A percentile compares a stretch with the other conserved stretches of the same genome.
Conservation (phyloP, 1,284 basidiomycete species). For the Ganoderma meredithae region DNA sequence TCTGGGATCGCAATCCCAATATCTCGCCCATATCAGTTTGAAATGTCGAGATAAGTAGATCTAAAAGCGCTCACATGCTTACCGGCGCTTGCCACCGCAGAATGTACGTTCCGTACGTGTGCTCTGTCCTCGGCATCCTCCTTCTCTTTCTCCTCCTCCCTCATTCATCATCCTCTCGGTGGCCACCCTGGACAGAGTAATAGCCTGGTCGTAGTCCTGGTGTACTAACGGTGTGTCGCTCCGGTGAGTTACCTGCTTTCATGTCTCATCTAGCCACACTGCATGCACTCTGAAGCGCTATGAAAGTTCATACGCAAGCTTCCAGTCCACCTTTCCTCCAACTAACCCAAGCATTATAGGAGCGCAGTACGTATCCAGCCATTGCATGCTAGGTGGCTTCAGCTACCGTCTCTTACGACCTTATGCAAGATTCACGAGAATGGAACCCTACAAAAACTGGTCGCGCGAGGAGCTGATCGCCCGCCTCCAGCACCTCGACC, state of each 20-base stretch:
- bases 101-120: too few species aligned
- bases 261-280: not conserved
- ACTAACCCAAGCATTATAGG: not conserved
- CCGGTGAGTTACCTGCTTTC: not conserved
- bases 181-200: too few species aligned
- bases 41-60: too few species aligned
- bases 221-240: not conserved
- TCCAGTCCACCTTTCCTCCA: not conserved
- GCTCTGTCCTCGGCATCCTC: not conserved
- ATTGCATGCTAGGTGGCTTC: conserved; percentile 34
- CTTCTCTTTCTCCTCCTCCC: not conserved
- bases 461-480: conserved; percentile 73
- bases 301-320: not conserved
- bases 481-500: conserved; percentile 63
- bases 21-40: too few species aligned
- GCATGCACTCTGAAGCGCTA: too few species aligned
- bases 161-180: not conserved
- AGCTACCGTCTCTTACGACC: conserved; percentile 37
- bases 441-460: conserved; percentile 59
- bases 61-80: too few species aligned
- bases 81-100: too few species aligned
- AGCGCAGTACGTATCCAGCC: conserved; percentile 20
- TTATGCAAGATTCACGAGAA: conserved; percentile 34
- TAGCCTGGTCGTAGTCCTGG: too few species aligned
- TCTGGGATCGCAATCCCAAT: too few species aligned